Evolutionary conservation across 2,329 filamentous ascomycete genomes (phyloP), one percentile per base, ranked within the genome.

Genomic region (Parastagonospora nodorum): DNA sequence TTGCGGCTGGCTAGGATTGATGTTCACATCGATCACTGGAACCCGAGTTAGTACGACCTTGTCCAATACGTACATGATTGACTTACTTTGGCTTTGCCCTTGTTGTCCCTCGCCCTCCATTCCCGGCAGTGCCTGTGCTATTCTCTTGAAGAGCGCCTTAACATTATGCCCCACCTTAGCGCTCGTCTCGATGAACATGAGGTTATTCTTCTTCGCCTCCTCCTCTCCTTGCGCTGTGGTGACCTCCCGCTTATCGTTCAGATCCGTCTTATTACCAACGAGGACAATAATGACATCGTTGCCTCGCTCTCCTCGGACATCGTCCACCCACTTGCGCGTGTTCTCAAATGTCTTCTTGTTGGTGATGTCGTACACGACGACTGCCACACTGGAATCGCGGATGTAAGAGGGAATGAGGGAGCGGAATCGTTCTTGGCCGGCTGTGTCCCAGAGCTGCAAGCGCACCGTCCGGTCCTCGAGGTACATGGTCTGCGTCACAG

Each of bases 131-230:
- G 95, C 94, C 77, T 99, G 94, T 35, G 95, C 94, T 84, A 99
- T 99, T 80, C 92, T 88, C 82, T 92, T 90, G 80, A 99, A 99
- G 50, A 99, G 81, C 63, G 88, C 90, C 83, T 99, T 99, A 64
- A 99, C 95, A 72, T 99, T 99, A 77, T 97, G 92, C 35, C 95
- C 92, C 10, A 96, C 83, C 82, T 99, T 99, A 47, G 94, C 94
- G 75, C 92, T 97, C 47, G 94, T 99, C 82, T 99, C 94, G 66
- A 99, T 94, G 71, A 99, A 99, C 90, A 99, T 97, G 63, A 97
- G 80, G 61, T 94, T 94, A 76, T 96, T 93, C 82, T 93, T 93
- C 84, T 96, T 96, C 37, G 93, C 93, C 78, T 99, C 94, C 67
- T 97, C 94, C 76, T 99, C 94, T 53, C 94, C 94, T 76, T 97